Evolutionary conservation across 495 filamentous ascomycete species (phyloP), one percentile per base, ranked within the genome.

Genomic region (Podospora comata): DNA sequence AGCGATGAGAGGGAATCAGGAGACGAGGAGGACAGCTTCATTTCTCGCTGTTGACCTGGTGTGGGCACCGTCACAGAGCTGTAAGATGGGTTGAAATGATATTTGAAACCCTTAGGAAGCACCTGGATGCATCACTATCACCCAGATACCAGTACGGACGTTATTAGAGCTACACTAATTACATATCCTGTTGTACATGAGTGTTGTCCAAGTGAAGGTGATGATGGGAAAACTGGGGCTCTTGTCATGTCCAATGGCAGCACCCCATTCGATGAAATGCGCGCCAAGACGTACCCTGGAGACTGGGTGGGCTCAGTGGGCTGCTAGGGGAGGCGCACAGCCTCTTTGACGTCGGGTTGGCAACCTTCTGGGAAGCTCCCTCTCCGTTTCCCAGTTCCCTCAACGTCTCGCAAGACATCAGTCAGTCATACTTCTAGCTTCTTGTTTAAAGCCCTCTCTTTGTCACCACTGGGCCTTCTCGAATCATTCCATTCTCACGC

Each of bases 271-370:
- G 7, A 19, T 19, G 55, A 58, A 20, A 26, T 64, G 5, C 15
- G 34, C 34, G 69, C 69, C 69, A 71, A 67, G 65, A 57, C 54
- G 4, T 55, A 11, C 20, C 32, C 27, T n/a, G 60, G 60, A 60
- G 60, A 64, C 5, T 57, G 16, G 18, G 54, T 57, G 54, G 54
- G 54, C 34, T 39, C 23, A 23, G 34, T 57, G 1, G 23, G 23
- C 23, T 23, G 23, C 54, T 55, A 54, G 30, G 59, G 61, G 61
- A 19, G 34, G 27, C 28, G 65, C 69, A 71, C 69, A 67, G 69
- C 69, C 69, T 69, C 68, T 64, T 70, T 62, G 69, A 70, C 65
- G 65, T 71, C 65, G 23, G 61, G 19, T 63, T 32, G n/a, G 55
- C 5, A 26, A 58, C 55, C 55, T 63, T 4, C 68, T 64, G 20